Percentiles rank a stretch among this genome's conserved stretches.
These are phyloP conservation scores for Silene uniflora DNA, from an alignment of 148 eudicot genomes.

Conservation along the genomic window DNA sequence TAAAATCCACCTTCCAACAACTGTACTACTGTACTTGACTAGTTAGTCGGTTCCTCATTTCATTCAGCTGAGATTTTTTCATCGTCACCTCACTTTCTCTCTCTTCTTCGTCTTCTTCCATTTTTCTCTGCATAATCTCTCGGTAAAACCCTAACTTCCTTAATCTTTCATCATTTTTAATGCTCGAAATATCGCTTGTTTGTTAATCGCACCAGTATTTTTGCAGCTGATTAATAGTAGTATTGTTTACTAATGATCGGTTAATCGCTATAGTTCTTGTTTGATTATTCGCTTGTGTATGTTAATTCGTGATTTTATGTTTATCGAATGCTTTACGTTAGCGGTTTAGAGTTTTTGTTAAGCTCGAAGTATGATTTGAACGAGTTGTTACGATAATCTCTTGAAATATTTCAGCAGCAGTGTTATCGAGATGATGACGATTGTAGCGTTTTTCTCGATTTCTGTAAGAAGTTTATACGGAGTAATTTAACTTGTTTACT, in stretches of 20 bases:
- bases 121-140: background rate
- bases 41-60: slow-evolving; percentile 1
- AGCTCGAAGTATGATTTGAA: too few relatives aligned
- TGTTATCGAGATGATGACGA: too few relatives aligned
- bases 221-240: background rate
- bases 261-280: background rate
- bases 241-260: background rate
- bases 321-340: background rate
- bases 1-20: too few relatives aligned
- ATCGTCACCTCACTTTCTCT: slow-evolving; percentile 1
- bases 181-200: background rate
- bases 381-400: too few relatives aligned
- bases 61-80: background rate
- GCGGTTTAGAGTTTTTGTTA: background rate
- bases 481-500: too few relatives aligned
- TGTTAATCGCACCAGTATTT: background rate
- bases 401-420: too few relatives aligned
- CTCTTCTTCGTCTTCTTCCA: background rate
- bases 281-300: background rate
- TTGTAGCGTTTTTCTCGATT: too few relatives aligned
- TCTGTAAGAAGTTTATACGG: too few relatives aligned
- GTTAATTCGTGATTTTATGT: background rate
- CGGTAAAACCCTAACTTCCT: background rate
- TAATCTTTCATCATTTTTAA: background rate
- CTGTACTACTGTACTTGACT: too few relatives aligned